Percentiles rank a stretch among this genome's conserved stretches.
Evolutionary conservation across 495 filamentous ascomycete genomes (phyloP).

Genomic region (Penicillium samsonianum): DNA sequence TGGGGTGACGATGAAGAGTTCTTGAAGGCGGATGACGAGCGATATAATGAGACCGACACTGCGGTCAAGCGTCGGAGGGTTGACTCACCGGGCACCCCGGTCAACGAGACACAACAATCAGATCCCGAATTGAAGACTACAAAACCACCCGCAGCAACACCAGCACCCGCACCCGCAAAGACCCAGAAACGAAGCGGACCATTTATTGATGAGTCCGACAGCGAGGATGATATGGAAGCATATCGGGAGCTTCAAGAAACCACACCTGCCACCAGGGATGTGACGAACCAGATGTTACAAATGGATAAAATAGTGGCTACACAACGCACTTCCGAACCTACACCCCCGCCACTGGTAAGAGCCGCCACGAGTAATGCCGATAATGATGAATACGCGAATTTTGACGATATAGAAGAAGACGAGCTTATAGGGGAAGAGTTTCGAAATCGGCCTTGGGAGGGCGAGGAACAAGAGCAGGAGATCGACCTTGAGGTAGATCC

Average conservation of each 20-base stretch:
- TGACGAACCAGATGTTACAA: conserved; percentile 11
- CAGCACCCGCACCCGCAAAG: conserved; percentile 3
- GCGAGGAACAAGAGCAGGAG: conserved; percentile 29
- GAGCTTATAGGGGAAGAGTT: conserved; percentile 42
- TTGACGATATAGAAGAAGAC: conserved; percentile 65
- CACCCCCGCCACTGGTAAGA: conserved; percentile 51
- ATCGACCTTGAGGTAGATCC: conserved; percentile 17
- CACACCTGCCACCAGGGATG: not conserved
- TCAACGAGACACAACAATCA: conserved; percentile 16
- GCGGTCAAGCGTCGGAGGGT: conserved; percentile 45
- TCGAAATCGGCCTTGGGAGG: conserved; percentile 42
- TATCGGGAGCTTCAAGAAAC: conserved; percentile 26
- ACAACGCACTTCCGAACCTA: conserved; percentile 37
- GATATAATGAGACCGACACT: conserved; percentile 33
- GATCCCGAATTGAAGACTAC: conserved; percentile 12
- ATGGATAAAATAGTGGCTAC: conserved; percentile 48
- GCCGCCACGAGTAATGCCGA: conserved; percentile 58
- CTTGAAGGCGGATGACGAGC: conserved; percentile 17
- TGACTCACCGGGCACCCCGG: conserved; percentile 26
- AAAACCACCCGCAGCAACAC: conserved; percentile 2
- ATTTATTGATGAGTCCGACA: conserved; percentile 70
- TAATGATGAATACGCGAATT: conserved; percentile 63
- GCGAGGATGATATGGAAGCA: conserved; percentile 53
- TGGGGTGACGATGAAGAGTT: conserved; percentile 36
- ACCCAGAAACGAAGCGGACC: conserved; percentile 43